These are phyloP conservation scores for Escallonia rubra DNA, from an alignment of 129 eudicot species.

Conservation along the genomic window DNA sequence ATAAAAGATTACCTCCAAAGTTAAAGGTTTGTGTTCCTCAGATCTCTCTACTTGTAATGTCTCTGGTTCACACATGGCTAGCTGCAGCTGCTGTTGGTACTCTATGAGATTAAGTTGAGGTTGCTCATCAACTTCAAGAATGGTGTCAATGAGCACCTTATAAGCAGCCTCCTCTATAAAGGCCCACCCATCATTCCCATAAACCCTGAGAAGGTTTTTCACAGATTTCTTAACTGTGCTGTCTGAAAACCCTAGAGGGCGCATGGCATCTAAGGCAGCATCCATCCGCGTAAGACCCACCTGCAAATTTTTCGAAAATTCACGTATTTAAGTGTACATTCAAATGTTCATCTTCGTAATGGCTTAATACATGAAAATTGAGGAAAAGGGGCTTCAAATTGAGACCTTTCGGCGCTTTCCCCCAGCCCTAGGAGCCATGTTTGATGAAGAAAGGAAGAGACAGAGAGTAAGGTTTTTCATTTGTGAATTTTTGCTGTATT, in stretches of 20 bases:
- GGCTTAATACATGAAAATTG: too few relatives aligned
- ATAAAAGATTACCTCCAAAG: background rate
- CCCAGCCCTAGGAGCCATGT: too few relatives aligned
- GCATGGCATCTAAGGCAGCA: constrained; percentile 62
- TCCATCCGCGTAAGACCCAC: constrained; percentile 27
- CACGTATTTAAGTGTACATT: too few relatives aligned
- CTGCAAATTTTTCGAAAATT: constrained; percentile 8
- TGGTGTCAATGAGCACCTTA: constrained; percentile 27
- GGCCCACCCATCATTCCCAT: constrained; percentile 24
- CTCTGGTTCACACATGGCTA: background rate
- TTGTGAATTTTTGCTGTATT: too few relatives aligned
- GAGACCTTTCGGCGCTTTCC: too few relatives aligned
- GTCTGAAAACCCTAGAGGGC: constrained; percentile 30
- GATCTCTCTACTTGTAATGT: background rate
- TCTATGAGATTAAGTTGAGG: background rate
- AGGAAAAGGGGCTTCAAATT: too few relatives aligned
- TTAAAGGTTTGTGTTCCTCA: too few relatives aligned
- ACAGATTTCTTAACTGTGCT: constrained; percentile 15
- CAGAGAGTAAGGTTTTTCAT: too few relatives aligned
- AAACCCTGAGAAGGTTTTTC: constrained; percentile 38
- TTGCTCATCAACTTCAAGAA: constrained; percentile 19
- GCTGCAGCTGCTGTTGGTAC: background rate
- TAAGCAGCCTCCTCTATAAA: constrained; percentile 33
- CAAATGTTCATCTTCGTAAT: too few relatives aligned
- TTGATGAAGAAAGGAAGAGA: too few relatives aligned